Conservation (phyloP, 1,139 yeast genomes). For the Hemisphaericaspora lyxosophila region DNA sequence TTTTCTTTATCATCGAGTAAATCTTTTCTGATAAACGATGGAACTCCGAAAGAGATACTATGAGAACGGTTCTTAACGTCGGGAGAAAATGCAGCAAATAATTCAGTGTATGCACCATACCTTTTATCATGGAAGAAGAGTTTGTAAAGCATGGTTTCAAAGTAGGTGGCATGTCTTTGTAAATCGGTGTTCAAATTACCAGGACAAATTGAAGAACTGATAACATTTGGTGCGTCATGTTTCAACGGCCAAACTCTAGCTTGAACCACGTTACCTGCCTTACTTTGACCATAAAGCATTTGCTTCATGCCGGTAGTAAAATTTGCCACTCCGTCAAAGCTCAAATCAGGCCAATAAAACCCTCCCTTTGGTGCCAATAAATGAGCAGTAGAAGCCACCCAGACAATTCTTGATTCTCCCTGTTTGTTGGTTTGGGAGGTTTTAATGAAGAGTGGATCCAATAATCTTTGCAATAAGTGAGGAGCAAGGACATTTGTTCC, state of each 20-base stretch:
- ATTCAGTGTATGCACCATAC: slow-evolving; percentile 21
- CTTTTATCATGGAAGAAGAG: slow-evolving; percentile 10
- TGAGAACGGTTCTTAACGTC: slow-evolving; percentile 8
- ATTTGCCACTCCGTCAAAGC: slow-evolving; percentile 1
- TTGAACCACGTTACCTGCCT: slow-evolving; percentile 43
- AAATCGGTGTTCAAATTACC: slow-evolving; percentile 45
- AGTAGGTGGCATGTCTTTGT: slow-evolving; percentile 28
- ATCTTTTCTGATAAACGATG: slow-evolving; percentile 7
- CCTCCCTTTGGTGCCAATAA: slow-evolving; percentile 28
- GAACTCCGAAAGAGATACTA: slow-evolving; percentile 10
- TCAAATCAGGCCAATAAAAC: slow-evolving; percentile 6
- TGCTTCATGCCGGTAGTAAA: slow-evolving; percentile 1
- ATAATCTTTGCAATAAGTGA: slow-evolving; percentile 41
- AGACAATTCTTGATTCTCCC: slow-evolving; percentile 35
- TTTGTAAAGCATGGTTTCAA: slow-evolving; percentile 1
- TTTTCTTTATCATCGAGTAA: slow-evolving; percentile 6
- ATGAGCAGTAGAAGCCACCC: slow-evolving; percentile 45
- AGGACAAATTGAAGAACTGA: slow-evolving; percentile 40
- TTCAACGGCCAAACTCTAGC: slow-evolving; percentile 37
- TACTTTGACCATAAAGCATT: slow-evolving; percentile 33
- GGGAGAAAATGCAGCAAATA: slow-evolving; percentile 21
- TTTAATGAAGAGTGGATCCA: slow-evolving; percentile 39
- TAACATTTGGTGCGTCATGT: slow-evolving; percentile 31
- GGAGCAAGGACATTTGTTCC: slow-evolving; percentile 52
- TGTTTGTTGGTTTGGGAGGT: slow-evolving; percentile 20